Percentiles rank a stretch among this genome's conserved stretches.
These are phyloP conservation scores for Hypoxylon perforatum DNA, from an alignment of 495 filamentous ascomycete species.

Conservation along the genomic window DNA sequence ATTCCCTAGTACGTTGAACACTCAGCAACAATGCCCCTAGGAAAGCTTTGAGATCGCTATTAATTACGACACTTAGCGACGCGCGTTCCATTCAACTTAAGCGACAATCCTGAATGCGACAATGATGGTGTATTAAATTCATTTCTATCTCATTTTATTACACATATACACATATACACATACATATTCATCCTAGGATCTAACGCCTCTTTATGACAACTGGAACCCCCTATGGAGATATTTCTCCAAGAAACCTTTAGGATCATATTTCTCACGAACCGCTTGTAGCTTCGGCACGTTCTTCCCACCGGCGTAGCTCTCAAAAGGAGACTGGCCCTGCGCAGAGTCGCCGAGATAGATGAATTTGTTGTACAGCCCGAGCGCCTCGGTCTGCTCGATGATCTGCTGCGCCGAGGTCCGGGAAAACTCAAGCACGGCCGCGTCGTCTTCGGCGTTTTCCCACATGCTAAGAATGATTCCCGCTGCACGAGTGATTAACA, in stretches of 20 bases:
- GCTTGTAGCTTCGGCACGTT: constrained; percentile 5
- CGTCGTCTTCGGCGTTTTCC: constrained; percentile 14
- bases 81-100: no score
- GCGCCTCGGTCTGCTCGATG: constrained; percentile 5
- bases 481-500: constrained; percentile 5
- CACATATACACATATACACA: no score
- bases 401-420: constrained; percentile 6
- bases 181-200: background rate
- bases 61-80: no score
- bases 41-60: no score
- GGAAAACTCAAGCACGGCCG: constrained; percentile 9
- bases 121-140: no score
- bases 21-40: no score
- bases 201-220: constrained; percentile 36
- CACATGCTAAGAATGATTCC: constrained; percentile 21
- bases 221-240: constrained; percentile 18
- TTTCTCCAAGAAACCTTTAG: constrained; percentile 4
- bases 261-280: constrained; percentile 11
- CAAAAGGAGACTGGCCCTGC: constrained; percentile 6
- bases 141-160: background rate
- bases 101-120: no score
- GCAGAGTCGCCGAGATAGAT: constrained; percentile 12
- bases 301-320: constrained; percentile 6
- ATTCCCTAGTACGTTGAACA: no score
- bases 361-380: constrained; percentile 10